Conservation (phyloP, 148 eudicot species). For the Pouteria glomerata region DNA sequence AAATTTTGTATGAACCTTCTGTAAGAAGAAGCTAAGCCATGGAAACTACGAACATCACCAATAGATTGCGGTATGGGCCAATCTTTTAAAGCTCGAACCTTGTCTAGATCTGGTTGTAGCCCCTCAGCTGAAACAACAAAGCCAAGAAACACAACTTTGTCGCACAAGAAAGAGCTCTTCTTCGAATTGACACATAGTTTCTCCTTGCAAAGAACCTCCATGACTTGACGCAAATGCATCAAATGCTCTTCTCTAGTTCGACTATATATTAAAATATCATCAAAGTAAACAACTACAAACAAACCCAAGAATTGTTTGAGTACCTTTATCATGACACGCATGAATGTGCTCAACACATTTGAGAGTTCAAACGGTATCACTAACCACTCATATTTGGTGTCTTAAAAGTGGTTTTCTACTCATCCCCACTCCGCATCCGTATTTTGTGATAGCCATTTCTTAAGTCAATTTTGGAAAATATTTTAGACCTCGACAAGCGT, state of each 20-base stretch:
- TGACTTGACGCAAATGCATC: background rate
- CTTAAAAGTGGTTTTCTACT: background rate
- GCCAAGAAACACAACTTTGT: background rate
- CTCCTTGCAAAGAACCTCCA: background rate
- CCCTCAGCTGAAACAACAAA: background rate
- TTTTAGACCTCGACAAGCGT: background rate
- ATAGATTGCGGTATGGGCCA: background rate
- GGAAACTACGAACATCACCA: background rate
- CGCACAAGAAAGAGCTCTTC: background rate
- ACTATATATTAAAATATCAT: background rate
- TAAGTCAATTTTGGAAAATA: background rate
- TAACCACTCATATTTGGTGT: background rate
- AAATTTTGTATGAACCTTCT: background rate
- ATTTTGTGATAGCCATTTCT: background rate
- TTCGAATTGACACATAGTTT: background rate
- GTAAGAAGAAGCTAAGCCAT: background rate
- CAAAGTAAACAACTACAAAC: background rate
- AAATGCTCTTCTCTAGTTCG: background rate
- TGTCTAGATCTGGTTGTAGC: background rate
- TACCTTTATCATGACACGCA: background rate
- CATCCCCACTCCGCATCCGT: background rate
- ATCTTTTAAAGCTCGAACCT: background rate
- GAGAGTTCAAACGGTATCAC: background rate
- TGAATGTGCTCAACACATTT: background rate
- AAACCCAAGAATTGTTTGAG: background rate